Conservation (phyloP, 2,329 filamentous ascomycete species). For the Ophiostoma quercus region DNA sequence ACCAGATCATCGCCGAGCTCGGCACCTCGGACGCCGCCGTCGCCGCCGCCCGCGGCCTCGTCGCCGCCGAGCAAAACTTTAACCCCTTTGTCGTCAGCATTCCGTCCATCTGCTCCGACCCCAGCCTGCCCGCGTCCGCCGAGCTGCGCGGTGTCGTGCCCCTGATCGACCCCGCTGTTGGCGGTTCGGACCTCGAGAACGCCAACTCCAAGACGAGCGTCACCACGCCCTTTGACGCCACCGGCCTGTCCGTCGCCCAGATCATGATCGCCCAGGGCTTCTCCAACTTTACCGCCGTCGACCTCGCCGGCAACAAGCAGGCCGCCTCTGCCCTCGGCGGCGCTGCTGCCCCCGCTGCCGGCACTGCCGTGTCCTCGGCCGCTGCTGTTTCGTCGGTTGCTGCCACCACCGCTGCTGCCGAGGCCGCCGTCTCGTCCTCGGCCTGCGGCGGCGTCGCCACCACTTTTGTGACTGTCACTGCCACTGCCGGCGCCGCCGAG, state of each 20-base stretch:
- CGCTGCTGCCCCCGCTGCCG: constrained; percentile 27
- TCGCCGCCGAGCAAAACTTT: constrained; percentile 30
- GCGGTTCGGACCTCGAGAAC: constrained; percentile 53
- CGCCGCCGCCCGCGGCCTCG: constrained; percentile 46
- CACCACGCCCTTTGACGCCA: constrained; percentile 50
- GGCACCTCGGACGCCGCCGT: constrained; percentile 55
- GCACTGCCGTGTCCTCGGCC: constrained; percentile 18
- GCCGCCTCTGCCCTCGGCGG: constrained; percentile 27
- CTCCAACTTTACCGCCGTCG: constrained; percentile 50
- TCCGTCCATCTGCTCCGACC: constrained; percentile 59
- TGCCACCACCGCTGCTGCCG: constrained; percentile 5
- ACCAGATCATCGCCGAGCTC: constrained; percentile 57
- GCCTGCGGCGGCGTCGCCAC: constrained; percentile 6
- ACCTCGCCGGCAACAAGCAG: constrained; percentile 33
- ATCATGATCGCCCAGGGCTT: constrained; percentile 59
- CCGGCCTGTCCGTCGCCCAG: constrained; percentile 61
- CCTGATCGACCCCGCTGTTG: constrained; percentile 60
- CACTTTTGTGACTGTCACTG: constrained; percentile 19
- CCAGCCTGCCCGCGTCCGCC: constrained; percentile 55
- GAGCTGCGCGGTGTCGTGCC: constrained; percentile 62
- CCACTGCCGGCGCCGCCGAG: constrained; percentile 8
- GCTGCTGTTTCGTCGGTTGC: constrained; percentile 7
- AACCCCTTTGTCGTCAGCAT: constrained; percentile 52
- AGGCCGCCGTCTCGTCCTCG: not conserved
- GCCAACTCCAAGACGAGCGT: constrained; percentile 52